Base-by-base conservation (phyloP, 2,329 filamentous ascomycete genomes). In the Neofusicoccum laricinum region DNA sequence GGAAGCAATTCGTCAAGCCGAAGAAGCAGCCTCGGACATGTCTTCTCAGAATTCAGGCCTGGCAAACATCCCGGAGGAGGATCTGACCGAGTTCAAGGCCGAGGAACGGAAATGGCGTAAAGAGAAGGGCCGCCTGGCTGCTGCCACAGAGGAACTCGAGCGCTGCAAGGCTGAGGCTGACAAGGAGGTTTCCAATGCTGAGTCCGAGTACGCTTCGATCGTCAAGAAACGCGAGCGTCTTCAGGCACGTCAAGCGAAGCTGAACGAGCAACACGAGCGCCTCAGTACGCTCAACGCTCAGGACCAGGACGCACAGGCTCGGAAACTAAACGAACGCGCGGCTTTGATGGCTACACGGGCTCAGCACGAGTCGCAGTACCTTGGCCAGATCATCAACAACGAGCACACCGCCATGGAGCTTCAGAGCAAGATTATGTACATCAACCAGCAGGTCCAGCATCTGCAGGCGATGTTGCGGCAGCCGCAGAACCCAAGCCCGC, bases 201-300 rank as follows among this genome's bases (percentile, higher is more conserved):
- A 88, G 69, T 83, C 86, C 51, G 90, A 93, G 64, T 84, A 88
- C 70, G 79, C 81, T 19, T 83, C 83, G 67, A 79, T 89, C 34
- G 84, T 88, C 71, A 85, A 86, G 64, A 91, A 91, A 75, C 85
- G 86, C 57, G 91, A 91, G 78, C 90, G 90, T 77, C 87, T 92
- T 46, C 85, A 86, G 63, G 83, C 85, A 30, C 88, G 90, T 58
- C 89, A 91, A 69, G 83, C 84, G 72, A 91, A 91, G 79, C 86
- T 92, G 25, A 87, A 90, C 68, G 88, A 86, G 68, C 90, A 93
- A 75, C 84, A 90, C 69, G 86, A 88, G 64, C 87, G 88, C 69
- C 88, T 93, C 69, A 83, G 84, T 25, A 86, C 89, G 69, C 89
- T 89, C 69, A 90, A 90, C 73, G 83, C 82, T 58, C 84, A 87